Percentiles rank a stretch among this genome's conserved stretches.
Conservation (phyloP, 2,329 filamentous ascomycete genomes). For the Nannizzia gypsea region DNA sequence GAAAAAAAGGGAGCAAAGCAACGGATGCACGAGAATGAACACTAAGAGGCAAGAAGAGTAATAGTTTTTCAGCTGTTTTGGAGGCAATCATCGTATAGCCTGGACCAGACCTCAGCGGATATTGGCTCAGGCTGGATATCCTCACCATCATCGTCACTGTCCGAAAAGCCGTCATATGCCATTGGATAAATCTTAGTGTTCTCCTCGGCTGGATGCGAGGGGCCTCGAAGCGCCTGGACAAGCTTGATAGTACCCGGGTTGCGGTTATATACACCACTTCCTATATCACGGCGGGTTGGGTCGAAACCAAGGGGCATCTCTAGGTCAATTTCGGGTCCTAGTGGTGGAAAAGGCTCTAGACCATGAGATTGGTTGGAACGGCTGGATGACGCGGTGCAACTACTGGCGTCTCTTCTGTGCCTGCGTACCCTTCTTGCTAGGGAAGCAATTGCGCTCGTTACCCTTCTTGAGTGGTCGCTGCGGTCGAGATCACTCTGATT, state of each 20-base stretch:
- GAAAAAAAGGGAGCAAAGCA: not conserved
- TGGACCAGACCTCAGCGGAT: constrained; percentile 13
- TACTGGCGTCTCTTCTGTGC: not conserved
- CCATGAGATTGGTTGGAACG: not conserved
- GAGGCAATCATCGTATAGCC: constrained; percentile 12
- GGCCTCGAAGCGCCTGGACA: not conserved
- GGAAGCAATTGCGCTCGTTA: not conserved
- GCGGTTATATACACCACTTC: not conserved
- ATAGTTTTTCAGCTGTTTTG: not conserved
- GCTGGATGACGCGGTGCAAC: not conserved
- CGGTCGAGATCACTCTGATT: not conserved
- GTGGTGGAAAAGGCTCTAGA: not conserved
- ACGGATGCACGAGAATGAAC: not conserved
- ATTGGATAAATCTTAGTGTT: not conserved
- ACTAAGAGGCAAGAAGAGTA: not conserved
- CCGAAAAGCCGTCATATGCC: not conserved
- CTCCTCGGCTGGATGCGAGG: too few relatives aligned
- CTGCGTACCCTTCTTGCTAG: not conserved
- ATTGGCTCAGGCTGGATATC: not conserved
- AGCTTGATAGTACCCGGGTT: not conserved
- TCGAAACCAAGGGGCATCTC: not conserved
- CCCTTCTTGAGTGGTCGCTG: not conserved
- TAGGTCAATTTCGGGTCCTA: not conserved
- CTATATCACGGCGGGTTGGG: not conserved
- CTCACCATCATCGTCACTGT: not conserved